Percentiles rank a stretch among this genome's conserved stretches.
These are phyloP conservation scores for Psidium guajava DNA, from an alignment of 345 rosid species.

Conservation along the genomic window DNA sequence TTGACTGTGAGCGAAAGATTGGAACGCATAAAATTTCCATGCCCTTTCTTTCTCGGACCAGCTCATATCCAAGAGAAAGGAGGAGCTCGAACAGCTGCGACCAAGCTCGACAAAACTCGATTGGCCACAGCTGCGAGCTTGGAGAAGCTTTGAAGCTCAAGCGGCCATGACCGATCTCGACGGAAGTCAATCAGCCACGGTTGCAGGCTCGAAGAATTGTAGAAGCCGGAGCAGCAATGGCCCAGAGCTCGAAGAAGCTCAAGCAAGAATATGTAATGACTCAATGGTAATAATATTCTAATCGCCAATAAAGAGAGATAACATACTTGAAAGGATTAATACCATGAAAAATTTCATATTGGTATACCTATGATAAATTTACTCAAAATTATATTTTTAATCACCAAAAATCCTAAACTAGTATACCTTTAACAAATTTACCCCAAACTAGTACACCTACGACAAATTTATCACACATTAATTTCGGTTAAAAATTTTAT, in stretches of 20 bases:
- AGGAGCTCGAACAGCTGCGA: not conserved
- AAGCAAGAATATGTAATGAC: too few species aligned
- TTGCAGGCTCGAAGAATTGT: fast-evolving
- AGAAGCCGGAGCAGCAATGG: not conserved
- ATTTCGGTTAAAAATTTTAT: too few species aligned
- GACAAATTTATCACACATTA: too few species aligned
- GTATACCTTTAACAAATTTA: too few species aligned
- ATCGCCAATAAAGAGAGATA: not conserved
- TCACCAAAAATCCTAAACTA: too few species aligned
- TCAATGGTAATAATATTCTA: fast-evolving
- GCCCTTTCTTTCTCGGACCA: not conserved
- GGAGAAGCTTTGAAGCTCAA: not conserved
- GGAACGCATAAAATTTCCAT: fast-evolving
- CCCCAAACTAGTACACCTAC: too few species aligned
- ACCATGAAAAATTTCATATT: too few species aligned
- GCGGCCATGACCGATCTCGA: not conserved
- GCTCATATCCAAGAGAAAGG: not conserved
- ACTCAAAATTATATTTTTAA: too few species aligned
- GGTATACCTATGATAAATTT: too few species aligned
- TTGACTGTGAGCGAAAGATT: fast-evolving
- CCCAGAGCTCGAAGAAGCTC: not conserved
- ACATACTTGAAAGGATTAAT: too few species aligned
- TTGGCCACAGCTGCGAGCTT: not conserved
- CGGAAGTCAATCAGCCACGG: not conserved
- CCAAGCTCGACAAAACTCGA: not conserved